These are phyloP conservation scores for Botrytis fragariae DNA, from an alignment of 2,329 filamentous ascomycete genomes.

Conservation along the genomic window DNA sequence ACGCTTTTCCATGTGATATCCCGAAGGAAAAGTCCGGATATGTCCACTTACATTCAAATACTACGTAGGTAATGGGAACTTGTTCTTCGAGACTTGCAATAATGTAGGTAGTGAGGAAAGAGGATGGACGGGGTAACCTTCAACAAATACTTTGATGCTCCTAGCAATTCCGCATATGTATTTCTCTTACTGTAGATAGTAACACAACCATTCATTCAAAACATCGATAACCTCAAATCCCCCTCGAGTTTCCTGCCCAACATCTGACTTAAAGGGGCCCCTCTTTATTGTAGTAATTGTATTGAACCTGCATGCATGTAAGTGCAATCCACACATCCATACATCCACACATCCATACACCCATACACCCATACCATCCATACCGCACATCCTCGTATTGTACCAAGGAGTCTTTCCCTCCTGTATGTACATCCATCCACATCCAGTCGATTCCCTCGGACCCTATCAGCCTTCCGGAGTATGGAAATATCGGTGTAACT, in stretches of 20 bases:
- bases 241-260: slow-evolving; percentile 7
- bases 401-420: background rate
- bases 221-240: slow-evolving; percentile 7
- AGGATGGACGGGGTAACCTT: background rate
- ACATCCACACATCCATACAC: too few relatives aligned
- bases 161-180: background rate
- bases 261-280: slow-evolving; percentile 8
- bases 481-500: slow-evolving; percentile 15
- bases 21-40: slow-evolving; percentile 1
- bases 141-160: background rate
- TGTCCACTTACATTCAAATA: background rate
- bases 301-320: slow-evolving; percentile 19
- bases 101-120: background rate
- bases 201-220: background rate
- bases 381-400: slow-evolving; percentile 1
- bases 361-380: background rate
- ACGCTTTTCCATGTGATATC: background rate
- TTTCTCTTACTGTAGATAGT: background rate
- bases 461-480: slow-evolving; percentile 14
- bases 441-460: slow-evolving; percentile 7
- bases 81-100: background rate
- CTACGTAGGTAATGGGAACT: background rate
- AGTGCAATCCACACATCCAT: background rate
- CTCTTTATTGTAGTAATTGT: background rate
- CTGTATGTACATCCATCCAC: background rate